Conservation (phyloP, 495 filamentous ascomycete species). For the Glarea lozoyensis region DNA sequence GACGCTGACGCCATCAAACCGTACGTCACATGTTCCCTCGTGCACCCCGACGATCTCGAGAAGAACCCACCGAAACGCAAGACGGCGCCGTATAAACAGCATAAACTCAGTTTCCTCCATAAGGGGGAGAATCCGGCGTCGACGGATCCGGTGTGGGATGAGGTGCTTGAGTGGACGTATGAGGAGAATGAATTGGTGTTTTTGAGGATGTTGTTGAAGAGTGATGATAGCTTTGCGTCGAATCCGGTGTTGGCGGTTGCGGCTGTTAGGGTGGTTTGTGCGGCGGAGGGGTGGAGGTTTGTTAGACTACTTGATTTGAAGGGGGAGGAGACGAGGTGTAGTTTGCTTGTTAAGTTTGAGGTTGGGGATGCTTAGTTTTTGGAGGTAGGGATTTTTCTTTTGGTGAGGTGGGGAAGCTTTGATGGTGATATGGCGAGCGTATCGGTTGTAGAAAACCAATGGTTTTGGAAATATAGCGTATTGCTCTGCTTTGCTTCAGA, state of each 20-base stretch:
- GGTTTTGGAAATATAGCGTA: too few relatives aligned
- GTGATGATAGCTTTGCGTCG: conserved; percentile 38
- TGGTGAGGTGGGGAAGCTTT: too few relatives aligned
- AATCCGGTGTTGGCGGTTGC: conserved; percentile 41
- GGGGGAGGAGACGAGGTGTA: conserved; percentile 40
- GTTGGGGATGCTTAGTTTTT: conserved; percentile 28
- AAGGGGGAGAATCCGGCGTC: conserved; percentile 32
- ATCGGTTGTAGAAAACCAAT: too few relatives aligned
- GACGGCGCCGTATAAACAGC: conserved; percentile 37
- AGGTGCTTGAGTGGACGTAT: conserved; percentile 44
- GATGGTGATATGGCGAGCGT: too few relatives aligned
- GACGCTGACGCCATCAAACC: conserved; percentile 34
- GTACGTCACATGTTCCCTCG: conserved; percentile 44
- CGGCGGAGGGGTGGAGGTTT: conserved; percentile 39
- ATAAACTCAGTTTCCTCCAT: conserved; percentile 33
- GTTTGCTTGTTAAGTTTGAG: conserved; percentile 41
- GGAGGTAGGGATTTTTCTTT: too few relatives aligned
- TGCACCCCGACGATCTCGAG: conserved; percentile 31
- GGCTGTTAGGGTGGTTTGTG: conserved; percentile 37
- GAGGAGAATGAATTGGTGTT: conserved; percentile 46
- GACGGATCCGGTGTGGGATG: conserved; percentile 42
- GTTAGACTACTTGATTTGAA: conserved; percentile 44
- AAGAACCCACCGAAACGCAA: conserved; percentile 37
- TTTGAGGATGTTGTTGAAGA: conserved; percentile 43
- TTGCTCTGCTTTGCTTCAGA: too few relatives aligned